Base-by-base conservation (phyloP, 2,329 filamentous ascomycete genomes). In the Botryotinia narcissicola region DNA sequence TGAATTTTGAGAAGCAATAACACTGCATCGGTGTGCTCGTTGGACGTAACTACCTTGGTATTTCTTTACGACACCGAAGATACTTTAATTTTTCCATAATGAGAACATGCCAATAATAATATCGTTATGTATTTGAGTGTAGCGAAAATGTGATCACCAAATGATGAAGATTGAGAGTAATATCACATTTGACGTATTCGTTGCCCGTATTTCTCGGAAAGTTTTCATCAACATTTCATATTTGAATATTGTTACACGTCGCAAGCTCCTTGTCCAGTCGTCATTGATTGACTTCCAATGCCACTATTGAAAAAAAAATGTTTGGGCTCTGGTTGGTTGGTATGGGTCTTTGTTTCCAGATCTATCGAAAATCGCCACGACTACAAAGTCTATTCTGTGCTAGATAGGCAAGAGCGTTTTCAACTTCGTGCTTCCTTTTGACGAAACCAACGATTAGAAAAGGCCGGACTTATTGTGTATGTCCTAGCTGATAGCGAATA, bases 401-500 rank as follows among this genome's bases (percentile, higher is more conserved):
- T 57, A 4, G n/a, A 57, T 29, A 57, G 14, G 3, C 3, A 57
- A 57, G 7, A 16, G 14, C n/a, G 14, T 18, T 29, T 14, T 0
- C 3, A 14, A 18, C 2, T 0, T 8, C 12, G 6, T 18, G 18
- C n/a, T 29, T 29, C 1, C 3, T 54, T 29, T 9, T 9, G n/a
- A 8, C 18, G 1, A 3, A 54, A 16, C 3, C 5, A 9, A 51
- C 9, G 3, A 51, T 51, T 2, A 25, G 3, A 22, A 9, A 6
- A 12, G 10, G 9, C 9, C 9, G 25, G 1, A 3, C 0, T 25
- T 51, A 25, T 9, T 44, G 42, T 20, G 1, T 20, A 10, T 60
- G 12, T 7, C 6, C 18, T 16, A 9, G 2, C 25, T 42, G 25
- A 18, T 25, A 62, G 37, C 25, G 2, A 25, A 25, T 29, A 42